A percentile compares a stretch with the other conserved stretches of the same genome.
Conservation (phyloP, 352 stramenopile species). For the Phytophthora cajani region DNA sequence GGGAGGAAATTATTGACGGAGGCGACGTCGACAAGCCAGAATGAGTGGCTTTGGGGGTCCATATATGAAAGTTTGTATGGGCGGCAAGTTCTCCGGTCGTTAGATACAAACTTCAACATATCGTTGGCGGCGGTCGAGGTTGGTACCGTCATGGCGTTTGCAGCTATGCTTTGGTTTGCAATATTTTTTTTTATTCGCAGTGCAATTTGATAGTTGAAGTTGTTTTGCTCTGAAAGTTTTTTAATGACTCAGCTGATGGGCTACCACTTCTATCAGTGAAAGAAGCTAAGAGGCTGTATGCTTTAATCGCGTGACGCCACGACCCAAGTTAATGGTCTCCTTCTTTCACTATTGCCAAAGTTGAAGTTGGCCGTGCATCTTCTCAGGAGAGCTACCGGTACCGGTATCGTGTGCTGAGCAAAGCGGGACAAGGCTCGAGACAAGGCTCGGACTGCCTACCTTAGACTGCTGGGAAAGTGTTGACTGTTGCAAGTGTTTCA, state of each 20-base stretch:
- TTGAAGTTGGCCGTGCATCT: conserved; percentile 1
- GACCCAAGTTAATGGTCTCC: neutral
- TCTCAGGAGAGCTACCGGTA: neutral
- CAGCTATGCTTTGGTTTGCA: neutral
- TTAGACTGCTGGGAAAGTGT: neutral
- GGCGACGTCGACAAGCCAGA: conserved; percentile 31
- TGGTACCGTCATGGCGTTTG: neutral
- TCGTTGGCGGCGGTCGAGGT: conserved; percentile 5
- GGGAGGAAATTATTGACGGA: conserved; percentile 20
- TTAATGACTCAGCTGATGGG: neutral
- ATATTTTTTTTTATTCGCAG: neutral
- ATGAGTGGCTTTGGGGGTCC: conserved; percentile 29
- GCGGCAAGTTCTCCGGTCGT: conserved; percentile 19
- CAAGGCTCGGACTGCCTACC: neutral
- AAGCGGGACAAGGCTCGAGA: neutral
- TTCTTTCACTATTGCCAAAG: conserved; percentile 1
- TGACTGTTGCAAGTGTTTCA: neutral
- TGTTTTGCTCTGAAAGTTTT: neutral
- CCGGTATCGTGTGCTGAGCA: neutral
- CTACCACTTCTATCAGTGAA: neutral
- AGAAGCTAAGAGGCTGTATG: neutral
- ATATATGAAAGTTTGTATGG: conserved; percentile 37
- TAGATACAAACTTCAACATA: conserved; percentile 33
- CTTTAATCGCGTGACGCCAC: neutral
- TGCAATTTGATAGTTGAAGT: neutral